Conservation (phyloP, 305 asterid species). For the Fraxinus greggii region DNA sequence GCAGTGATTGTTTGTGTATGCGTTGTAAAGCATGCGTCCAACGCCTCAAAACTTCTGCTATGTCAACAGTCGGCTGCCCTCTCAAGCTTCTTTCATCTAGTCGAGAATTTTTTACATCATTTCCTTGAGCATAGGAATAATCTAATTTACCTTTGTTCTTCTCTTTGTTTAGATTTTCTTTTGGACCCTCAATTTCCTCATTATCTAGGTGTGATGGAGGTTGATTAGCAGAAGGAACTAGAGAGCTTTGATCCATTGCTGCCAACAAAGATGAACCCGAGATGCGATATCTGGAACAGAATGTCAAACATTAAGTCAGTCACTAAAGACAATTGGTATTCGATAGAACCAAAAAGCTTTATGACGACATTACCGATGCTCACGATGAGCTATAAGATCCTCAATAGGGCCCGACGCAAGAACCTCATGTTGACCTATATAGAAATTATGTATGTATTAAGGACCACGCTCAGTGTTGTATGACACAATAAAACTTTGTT, state of each 20-base stretch:
- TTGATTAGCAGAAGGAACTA: slow-evolving; percentile 49
- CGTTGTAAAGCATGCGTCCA: slow-evolving; percentile 99
- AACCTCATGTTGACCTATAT: slow-evolving; percentile 89
- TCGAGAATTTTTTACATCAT: slow-evolving; percentile 54
- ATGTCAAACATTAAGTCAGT: slow-evolving; percentile 25
- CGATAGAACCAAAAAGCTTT: slow-evolving; percentile 22
- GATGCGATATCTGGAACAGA: slow-evolving; percentile 81
- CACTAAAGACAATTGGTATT: slow-evolving; percentile 19
- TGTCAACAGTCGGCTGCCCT: slow-evolving; percentile 92
- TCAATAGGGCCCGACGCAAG: slow-evolving; percentile 99
- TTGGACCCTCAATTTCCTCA: slow-evolving; percentile 55
- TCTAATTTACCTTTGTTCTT: slow-evolving; percentile 34
- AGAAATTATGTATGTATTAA: slow-evolving; percentile 24
- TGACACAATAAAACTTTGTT: neutral
- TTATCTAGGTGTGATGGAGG: slow-evolving; percentile 48
- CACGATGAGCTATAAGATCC: slow-evolving; percentile 99
- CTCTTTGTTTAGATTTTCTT: slow-evolving; percentile 41
- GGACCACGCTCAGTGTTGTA: slow-evolving; percentile 17
- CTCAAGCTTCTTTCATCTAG: slow-evolving; percentile 72
- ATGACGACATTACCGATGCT: slow-evolving; percentile 69
- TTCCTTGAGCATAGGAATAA: slow-evolving; percentile 40
- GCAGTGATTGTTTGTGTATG: slow-evolving; percentile 90
- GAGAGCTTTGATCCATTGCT: slow-evolving; percentile 91
- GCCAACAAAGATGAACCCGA: slow-evolving; percentile 94
- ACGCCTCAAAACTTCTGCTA: slow-evolving; percentile 92